Evolutionary conservation across 495 filamentous ascomycete species (phyloP).

Genomic region (Penicillium taxi): DNA sequence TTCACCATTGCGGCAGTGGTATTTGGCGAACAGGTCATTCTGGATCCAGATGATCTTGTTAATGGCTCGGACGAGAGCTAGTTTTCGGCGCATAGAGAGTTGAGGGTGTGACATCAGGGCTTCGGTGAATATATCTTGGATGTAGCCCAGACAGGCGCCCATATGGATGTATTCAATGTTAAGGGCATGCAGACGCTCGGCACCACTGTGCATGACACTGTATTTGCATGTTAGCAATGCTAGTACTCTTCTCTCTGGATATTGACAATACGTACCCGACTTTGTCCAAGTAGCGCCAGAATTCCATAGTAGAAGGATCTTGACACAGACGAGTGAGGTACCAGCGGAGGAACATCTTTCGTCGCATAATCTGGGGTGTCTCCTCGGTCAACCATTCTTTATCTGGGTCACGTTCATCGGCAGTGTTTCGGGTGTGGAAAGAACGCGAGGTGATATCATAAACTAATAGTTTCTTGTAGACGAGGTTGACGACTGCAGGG

Average conservation of each 20-base stretch:
- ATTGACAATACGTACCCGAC: slow-evolving; percentile 45
- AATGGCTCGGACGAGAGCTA: slow-evolving; percentile 57
- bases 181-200: slow-evolving; percentile 54
- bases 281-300: slow-evolving; percentile 73
- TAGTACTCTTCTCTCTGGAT: neutral
- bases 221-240: neutral
- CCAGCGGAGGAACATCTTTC: slow-evolving; percentile 67
- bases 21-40: slow-evolving; percentile 71
- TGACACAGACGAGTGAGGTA: slow-evolving; percentile 63
- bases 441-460: slow-evolving; percentile 67
- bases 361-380: slow-evolving; percentile 61
- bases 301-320: slow-evolving; percentile 63
- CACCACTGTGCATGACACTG: slow-evolving; percentile 63
- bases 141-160: slow-evolving; percentile 56
- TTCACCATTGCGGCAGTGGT: slow-evolving; percentile 64
- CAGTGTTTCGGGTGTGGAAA: slow-evolving; percentile 59
- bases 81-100: slow-evolving; percentile 54
- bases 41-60: slow-evolving; percentile 64
- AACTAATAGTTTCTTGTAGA: slow-evolving; percentile 67
- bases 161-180: slow-evolving; percentile 75
- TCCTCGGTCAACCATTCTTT: slow-evolving; percentile 54
- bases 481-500: slow-evolving; percentile 58
- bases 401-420: slow-evolving; percentile 49
- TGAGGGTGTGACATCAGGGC: slow-evolving; percentile 64
- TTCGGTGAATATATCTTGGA: slow-evolving; percentile 67